Base-by-base conservation (phyloP, 192 early-diverging fungal species). In the Rhizoclosmatium sp. region DNA sequence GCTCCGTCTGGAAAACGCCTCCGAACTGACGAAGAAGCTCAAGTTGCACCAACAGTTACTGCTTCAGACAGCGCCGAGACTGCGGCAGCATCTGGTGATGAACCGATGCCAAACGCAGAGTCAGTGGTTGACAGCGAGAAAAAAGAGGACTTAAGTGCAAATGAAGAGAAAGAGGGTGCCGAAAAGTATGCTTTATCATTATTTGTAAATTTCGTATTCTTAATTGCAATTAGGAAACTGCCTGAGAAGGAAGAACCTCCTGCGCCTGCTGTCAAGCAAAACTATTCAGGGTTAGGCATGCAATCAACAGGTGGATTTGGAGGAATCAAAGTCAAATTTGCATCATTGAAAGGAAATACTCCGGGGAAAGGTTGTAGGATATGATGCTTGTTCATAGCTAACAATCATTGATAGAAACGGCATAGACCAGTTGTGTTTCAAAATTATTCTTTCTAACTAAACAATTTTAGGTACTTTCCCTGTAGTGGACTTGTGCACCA, bases 301-400 rank as follows among this genome's bases (percentile, higher is more conserved):
- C 10, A 21, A 41, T 16, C 7, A 10, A 21, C 9, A 16, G 45
- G 66, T 12, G 66, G 66, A 44, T 62, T 62, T 21, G 45, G 39
- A 7, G 66, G 66, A 40, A 68, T 68, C 45, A 68, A 68, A 68
- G 23, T 68, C 14, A 68, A 44, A 44, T 41, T 68, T 5, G 23
- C 44, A n/a, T 68, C 66, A 44, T 46, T 9, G 21, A 65, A 65
- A 65, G 41, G 21, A 41, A 68, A 12, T 41, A 46, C 66, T 9
- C 60, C 60, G 0, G 60, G 7, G 14, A 62, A 62, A 62, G 60
- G 60, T 62, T 12, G 51, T 54, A 54, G 51, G 9, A 7, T 54
- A 31, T 31, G 31, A 31, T 31, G 31, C 31, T 0, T 31, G 31
- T 31, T 31, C 31, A 31, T 31, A 31, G 31, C 31, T 31, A 31